These are phyloP conservation scores for Microbotryum violaceum DNA, from an alignment of 1,284 basidiomycete genomes.

Conservation along the genomic window DNA sequence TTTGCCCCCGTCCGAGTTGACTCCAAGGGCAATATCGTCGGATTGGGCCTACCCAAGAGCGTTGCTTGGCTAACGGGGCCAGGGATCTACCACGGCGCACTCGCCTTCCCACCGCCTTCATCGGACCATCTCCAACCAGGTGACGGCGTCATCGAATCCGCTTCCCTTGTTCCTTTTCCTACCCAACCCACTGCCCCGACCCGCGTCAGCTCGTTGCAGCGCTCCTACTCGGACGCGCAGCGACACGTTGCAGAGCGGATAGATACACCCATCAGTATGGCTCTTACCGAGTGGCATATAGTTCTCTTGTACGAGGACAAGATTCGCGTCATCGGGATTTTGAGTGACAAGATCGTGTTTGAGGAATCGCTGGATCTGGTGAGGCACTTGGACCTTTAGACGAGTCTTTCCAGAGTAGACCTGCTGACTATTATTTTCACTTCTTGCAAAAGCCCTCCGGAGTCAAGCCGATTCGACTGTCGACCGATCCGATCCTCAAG, in stretches of 20 bases:
- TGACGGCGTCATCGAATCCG: conserved; percentile 70
- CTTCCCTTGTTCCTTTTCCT: conserved; percentile 45
- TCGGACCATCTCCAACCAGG: conserved; percentile 41
- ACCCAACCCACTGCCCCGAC: conserved; percentile 9
- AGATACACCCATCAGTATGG: conserved; percentile 61
- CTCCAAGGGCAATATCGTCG: conserved; percentile 11
- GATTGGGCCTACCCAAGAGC: conserved; percentile 47
- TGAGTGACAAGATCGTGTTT: conserved; percentile 75
- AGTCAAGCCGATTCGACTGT: conserved; percentile 64
- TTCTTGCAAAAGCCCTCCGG: conserved; percentile 39
- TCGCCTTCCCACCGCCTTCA: conserved; percentile 51
- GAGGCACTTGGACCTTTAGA: conserved; percentile 32
- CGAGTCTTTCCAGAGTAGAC: neutral
- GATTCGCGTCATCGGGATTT: conserved; percentile 65
- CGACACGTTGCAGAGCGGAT: conserved; percentile 28
- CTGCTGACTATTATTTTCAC: neutral
- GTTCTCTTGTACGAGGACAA: conserved; percentile 75
- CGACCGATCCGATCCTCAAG: conserved; percentile 71
- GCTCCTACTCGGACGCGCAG: conserved; percentile 53
- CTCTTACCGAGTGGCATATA: conserved; percentile 87
- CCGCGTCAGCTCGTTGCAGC: conserved; percentile 44
- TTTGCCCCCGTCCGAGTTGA: conserved; percentile 52
- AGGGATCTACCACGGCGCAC: conserved; percentile 63
- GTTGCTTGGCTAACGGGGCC: conserved; percentile 90
- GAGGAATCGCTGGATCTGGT: conserved; percentile 77